These are phyloP conservation scores for Eucalyptus pauciflora DNA, from an alignment of 345 rosid genomes.

Conservation along the genomic window DNA sequence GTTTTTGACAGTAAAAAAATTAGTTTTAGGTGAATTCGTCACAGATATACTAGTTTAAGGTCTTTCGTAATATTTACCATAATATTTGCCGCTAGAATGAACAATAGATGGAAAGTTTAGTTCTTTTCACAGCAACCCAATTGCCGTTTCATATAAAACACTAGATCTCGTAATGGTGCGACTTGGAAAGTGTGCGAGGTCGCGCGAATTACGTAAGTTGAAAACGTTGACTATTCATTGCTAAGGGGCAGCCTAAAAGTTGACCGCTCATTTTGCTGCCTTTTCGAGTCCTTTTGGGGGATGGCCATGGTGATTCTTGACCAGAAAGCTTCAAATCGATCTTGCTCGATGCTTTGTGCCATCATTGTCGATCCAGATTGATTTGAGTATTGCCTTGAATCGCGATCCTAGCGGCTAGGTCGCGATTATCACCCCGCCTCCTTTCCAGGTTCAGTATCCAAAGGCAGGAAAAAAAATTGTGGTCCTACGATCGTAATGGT, in stretches of 20 bases:
- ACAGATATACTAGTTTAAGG: accelerated
- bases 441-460: not conserved
- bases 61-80: accelerated
- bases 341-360: not conserved
- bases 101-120: not conserved
- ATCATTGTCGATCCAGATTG: not conserved
- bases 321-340: not conserved
- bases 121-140: not conserved
- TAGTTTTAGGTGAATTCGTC: too few relatives aligned
- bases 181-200: not conserved
- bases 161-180: not conserved
- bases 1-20: accelerated
- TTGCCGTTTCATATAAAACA: not conserved
- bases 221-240: not conserved
- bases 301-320: not conserved
- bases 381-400: not conserved
- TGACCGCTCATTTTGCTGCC: not conserved
- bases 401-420: not conserved
- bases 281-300: not conserved
- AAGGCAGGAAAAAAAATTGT: not conserved
- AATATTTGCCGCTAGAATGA: not conserved
- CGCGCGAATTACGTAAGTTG: not conserved
- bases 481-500: not conserved
- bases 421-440: not conserved
- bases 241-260: not conserved